Evolutionary conservation across 345 rosid genomes (phyloP), one percentile per base, ranked within the genome.

Genomic region (Boechera stricta): DNA sequence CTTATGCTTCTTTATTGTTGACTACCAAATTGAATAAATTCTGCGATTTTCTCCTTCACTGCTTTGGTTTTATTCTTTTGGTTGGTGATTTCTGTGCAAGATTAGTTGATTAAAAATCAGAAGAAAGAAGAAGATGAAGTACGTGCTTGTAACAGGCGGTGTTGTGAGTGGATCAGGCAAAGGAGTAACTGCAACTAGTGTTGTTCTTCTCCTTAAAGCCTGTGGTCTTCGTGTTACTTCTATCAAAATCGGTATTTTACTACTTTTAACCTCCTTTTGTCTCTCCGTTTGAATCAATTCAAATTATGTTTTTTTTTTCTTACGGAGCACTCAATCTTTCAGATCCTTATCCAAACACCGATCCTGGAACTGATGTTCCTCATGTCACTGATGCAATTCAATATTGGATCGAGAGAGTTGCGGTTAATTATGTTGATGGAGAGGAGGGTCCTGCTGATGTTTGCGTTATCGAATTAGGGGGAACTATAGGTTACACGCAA

Each of bases 331-430:
- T 71, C 29, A 52, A 48, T 45, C 57, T 24, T 59, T 3, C 84
- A 94, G 99, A 95, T 89, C 99, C 98, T 80, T 95, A 95, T 80
- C 78, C 92, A 36, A 95, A 95, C 59, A 88, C 87, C 26, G 99
- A 95, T 85, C 98, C 99, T 12, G 99, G 99, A 68, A 95, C 99
- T 67, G 99, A 21, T 21, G 1, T 95, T 80, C 98, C 99, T 45
- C 99, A 92, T 76, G 72, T 95, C 45, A 95, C 99, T 33, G 90
- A 92, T 85, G 94, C 96, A 52, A 95, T 95, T 72, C 98, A 91
- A 75, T 94, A 92, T 47, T 91, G 99, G 98, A 91, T 95, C 21
- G 94, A 95, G 74, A 82, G 91, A 26, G 97, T 82, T 32, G 96
- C 99, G 2, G 41, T 44, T 73, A 75, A 90, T 57, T 94, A 97